A percentile compares a stretch with the other conserved stretches of the same genome.
Conservation (phyloP, 2,329 filamentous ascomycete genomes). For the Aureobasidium sp. region DNA sequence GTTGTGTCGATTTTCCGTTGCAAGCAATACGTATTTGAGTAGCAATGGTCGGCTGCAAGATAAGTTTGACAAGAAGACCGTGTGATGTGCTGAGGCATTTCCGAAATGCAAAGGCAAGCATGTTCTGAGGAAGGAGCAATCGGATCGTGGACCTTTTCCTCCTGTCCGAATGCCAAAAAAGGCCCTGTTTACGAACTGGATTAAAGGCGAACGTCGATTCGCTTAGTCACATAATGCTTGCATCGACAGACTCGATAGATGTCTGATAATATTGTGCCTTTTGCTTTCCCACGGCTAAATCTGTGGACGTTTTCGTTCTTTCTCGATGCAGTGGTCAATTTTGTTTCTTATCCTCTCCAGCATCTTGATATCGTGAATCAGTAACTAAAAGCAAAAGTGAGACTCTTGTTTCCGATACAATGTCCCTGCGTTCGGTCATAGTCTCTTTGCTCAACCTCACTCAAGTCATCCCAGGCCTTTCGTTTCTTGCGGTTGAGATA, state of each 20-base stretch:
- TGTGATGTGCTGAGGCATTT: background rate
- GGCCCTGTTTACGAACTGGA: background rate
- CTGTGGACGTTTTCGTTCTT: too few relatives aligned
- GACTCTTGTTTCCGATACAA: background rate
- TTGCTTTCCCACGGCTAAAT: too few relatives aligned
- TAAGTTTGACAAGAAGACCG: background rate
- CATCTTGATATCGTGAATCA: background rate
- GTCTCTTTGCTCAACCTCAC: slow-evolving; percentile 35
- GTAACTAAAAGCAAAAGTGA: background rate
- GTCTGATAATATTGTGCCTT: too few relatives aligned
- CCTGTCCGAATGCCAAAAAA: background rate
- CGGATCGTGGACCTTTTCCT: background rate
- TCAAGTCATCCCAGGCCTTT: slow-evolving; percentile 41
- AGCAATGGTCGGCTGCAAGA: background rate
- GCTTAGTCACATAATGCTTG: too few relatives aligned
- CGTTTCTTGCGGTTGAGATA: slow-evolving; percentile 45
- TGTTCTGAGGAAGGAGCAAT: background rate
- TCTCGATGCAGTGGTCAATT: background rate
- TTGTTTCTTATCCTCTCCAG: background rate
- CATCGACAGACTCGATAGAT: too few relatives aligned
- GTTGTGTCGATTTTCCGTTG: background rate
- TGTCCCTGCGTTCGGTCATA: slow-evolving; percentile 38
- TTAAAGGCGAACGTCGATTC: background rate
- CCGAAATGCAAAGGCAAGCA: background rate
- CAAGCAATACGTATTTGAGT: background rate